Evolutionary conservation across 2,329 filamentous ascomycete species (phyloP), one percentile per base, ranked within the genome.

Genomic region (Diaporthe ampelina): DNA sequence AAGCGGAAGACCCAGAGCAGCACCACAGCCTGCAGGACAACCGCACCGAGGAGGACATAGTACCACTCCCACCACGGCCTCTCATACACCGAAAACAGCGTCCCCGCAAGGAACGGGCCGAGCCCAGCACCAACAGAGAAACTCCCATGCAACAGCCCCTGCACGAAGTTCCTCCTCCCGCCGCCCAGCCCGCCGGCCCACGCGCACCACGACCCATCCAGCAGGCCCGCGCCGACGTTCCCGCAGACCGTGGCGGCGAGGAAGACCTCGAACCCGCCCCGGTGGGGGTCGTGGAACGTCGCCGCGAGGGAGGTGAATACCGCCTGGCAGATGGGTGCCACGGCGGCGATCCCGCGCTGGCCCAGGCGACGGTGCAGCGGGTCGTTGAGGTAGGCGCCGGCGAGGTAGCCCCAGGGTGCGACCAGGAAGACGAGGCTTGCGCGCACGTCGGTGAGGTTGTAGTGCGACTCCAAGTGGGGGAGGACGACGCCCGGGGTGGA

Each of bases 391-490:
- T 82, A 79, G 0, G 86, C 85, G 0, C 84, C 84, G 1, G 81
- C 15, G 8, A 87, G 78, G 75, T 88, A 88, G n/a, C 86, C 86
- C 0, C 82, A 70, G 1, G 85, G 84, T 0, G 80, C 80, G 0
- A 82, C 81, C 5, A 87, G 80, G 75, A 88, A 88, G 40, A 87
- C 80, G 10, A 85, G 79, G 3, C 86, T 87, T 0, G 86, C 85
- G 29, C 82, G 80, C 1, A 84, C 78, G 67, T 88, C 85, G 11
- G 79, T 82, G 2, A 88, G 80, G 24, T 77, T 45, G 77, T 88
- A 88, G 72, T 85, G 79, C 0, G 73, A 72, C 35, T 84, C 82
- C 5, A 86, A 80, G 3, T 82, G 79, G 0, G 81, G 81, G 0
- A 85, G 81, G 59, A 83, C 78, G 8, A 82, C 82, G 11, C 81